Percentiles rank a stretch among this genome's conserved stretches.
phyloP scores from a whole-genome alignment of 495 filamentous ascomycete genomes.

The Penicillium pulvis region DNA sequence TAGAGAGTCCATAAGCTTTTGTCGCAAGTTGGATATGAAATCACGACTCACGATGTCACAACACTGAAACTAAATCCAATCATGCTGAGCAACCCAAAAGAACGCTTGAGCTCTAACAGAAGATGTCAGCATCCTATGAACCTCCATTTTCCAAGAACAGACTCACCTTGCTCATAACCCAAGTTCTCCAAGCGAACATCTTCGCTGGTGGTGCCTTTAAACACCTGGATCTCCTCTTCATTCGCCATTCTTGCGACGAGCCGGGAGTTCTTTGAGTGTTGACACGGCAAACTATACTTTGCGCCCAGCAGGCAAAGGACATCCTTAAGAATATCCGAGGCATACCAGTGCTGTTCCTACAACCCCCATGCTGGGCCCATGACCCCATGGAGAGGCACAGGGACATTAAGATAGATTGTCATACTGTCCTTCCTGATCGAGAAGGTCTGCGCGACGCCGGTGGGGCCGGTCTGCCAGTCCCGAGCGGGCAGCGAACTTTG shows the following conservation, averaged over 20 bases:
- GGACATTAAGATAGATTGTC: slow-evolving; percentile 30
- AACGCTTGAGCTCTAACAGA: slow-evolving; percentile 54
- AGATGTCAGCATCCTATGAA: slow-evolving; percentile 10
- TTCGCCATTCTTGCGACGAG: slow-evolving; percentile 19
- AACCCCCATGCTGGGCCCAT: slow-evolving; percentile 15
- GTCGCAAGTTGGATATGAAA: no score
- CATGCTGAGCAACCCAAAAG: slow-evolving; percentile 61
- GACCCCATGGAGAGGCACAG: slow-evolving; percentile 16
- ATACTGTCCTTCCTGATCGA: slow-evolving; percentile 24
- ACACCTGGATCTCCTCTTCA: slow-evolving; percentile 25
- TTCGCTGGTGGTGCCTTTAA: slow-evolving; percentile 31
- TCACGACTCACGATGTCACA: no score
- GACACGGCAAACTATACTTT: neutral
- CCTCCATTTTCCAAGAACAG: neutral
- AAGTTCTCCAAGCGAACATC: slow-evolving; percentile 47
- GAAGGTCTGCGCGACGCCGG: slow-evolving; percentile 33
- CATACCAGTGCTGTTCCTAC: slow-evolving; percentile 1
- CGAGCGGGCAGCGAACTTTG: slow-evolving; percentile 25
- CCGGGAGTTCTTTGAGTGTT: neutral
- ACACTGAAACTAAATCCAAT: slow-evolving; percentile 62
- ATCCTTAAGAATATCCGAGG: slow-evolving; percentile 11
- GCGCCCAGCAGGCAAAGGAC: neutral
- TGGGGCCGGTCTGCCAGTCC: slow-evolving; percentile 24
- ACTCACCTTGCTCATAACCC: slow-evolving; percentile 54
- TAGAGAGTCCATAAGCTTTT: slow-evolving; percentile 13